Conservation (phyloP, 2,329 filamentous ascomycete species). For the Atkinsonella texensis region DNA sequence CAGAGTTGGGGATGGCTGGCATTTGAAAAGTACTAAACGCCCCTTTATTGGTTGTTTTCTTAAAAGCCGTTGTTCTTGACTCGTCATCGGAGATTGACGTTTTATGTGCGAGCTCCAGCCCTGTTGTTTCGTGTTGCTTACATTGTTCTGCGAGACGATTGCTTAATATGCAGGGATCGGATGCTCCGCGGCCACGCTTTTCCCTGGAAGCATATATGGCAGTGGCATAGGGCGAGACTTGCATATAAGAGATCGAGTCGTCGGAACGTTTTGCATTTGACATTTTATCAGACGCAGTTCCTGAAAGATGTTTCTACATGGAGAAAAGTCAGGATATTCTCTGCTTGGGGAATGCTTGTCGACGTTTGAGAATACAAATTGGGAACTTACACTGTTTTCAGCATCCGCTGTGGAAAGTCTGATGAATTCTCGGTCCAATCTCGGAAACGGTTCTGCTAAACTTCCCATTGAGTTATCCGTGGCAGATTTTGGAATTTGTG, state of each 20-base stretch:
- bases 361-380: not conserved
- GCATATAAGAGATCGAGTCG: not conserved
- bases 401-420: not conserved
- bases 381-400: not conserved
- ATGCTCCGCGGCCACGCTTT: not conserved
- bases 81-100: not conserved
- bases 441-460: not conserved
- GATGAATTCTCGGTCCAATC: not conserved
- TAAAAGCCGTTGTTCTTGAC: not conserved
- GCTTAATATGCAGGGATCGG: not conserved
- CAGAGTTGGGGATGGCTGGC: not conserved
- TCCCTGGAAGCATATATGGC: not conserved
- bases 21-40: constrained; percentile 1
- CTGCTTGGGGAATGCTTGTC: too few species aligned
- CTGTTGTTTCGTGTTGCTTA: not conserved
- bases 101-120: not conserved
- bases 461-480: not conserved
- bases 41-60: not conserved
- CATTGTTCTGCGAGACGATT: not conserved
- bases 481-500: not conserved
- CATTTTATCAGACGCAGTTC: not conserved
- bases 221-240: not conserved
- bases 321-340: too few species aligned
- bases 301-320: not conserved
- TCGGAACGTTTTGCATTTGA: not conserved